phyloP scores from a whole-genome alignment of 73 alveolate species.

The Durusdinium trenchii region DNA sequence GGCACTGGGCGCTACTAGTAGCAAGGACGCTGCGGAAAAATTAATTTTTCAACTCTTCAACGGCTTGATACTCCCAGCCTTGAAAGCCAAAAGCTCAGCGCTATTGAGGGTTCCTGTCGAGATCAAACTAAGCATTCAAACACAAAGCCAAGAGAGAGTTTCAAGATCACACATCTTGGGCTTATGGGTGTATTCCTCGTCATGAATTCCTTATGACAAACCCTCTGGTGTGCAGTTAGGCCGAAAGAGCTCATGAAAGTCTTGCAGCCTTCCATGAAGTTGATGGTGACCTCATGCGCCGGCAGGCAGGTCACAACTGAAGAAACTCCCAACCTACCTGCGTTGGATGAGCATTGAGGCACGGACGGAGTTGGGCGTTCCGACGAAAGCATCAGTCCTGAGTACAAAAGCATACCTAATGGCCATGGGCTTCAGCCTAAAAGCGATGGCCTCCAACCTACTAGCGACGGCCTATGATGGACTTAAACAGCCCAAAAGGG shows the following conservation, averaged over 20 bases:
- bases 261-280: constrained; percentile 60
- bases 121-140: too few species aligned
- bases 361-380: constrained; percentile 39
- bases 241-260: too few species aligned
- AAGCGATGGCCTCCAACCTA: not conserved
- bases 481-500: too few species aligned
- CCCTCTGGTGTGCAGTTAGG: too few species aligned
- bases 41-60: not conserved
- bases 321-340: not conserved
- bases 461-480: not conserved
- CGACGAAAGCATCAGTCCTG: constrained; percentile 74
- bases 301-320: not conserved
- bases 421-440: not conserved
- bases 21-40: too few species aligned
- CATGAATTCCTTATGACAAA: too few species aligned
- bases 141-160: too few species aligned
- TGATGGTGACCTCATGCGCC: constrained; percentile 54
- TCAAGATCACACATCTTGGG: too few species aligned
- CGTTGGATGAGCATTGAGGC: not conserved
- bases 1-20: too few species aligned
- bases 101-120: constrained; percentile 38
- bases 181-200: too few species aligned
- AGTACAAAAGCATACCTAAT: not conserved
- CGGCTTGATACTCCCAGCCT: not conserved
- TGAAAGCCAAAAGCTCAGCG: constrained; percentile 79